Percentiles rank a stretch among this genome's conserved stretches.
These are phyloP conservation scores for Neurospora sp. DNA, from an alignment of 495 filamentous ascomycete species.

Conservation along the genomic window DNA sequence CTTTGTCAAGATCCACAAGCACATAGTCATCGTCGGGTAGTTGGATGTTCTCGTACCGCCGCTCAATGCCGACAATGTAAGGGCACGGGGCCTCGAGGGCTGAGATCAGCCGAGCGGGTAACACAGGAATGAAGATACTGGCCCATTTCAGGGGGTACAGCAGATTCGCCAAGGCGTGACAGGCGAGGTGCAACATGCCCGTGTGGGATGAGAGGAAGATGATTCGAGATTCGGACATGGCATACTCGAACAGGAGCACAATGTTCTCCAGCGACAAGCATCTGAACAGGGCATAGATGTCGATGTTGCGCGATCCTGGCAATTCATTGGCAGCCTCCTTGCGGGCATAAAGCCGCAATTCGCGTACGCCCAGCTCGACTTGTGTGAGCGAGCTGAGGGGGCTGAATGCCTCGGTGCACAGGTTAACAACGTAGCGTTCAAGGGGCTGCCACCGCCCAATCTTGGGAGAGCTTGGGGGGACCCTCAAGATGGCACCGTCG, in stretches of 20 bases:
- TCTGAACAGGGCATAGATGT: slow-evolving; percentile 88
- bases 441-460: slow-evolving; percentile 95
- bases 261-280: slow-evolving; percentile 83
- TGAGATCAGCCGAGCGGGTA: slow-evolving; percentile 78
- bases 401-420: slow-evolving; percentile 89
- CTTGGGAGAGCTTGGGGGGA: slow-evolving; percentile 79
- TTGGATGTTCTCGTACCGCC: slow-evolving; percentile 83
- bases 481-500: slow-evolving; percentile 68
- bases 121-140: slow-evolving; percentile 84
- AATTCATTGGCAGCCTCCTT: slow-evolving; percentile 92
- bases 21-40: slow-evolving; percentile 96
- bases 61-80: slow-evolving; percentile 92
- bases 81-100: slow-evolving; percentile 92
- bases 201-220: slow-evolving; percentile 94
- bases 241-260: slow-evolving; percentile 85
- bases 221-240: slow-evolving; percentile 85
- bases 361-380: slow-evolving; percentile 82
- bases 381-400: slow-evolving; percentile 90
- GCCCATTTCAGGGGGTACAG: slow-evolving; percentile 88
- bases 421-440: slow-evolving; percentile 94
- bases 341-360: slow-evolving; percentile 82
- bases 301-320: slow-evolving; percentile 81
- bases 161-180: slow-evolving; percentile 68
- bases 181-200: slow-evolving; percentile 89
- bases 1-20: slow-evolving; percentile 82